Conservation (phyloP, 2,329 filamentous ascomycete species). For the Zasmidium citrigriseum region DNA sequence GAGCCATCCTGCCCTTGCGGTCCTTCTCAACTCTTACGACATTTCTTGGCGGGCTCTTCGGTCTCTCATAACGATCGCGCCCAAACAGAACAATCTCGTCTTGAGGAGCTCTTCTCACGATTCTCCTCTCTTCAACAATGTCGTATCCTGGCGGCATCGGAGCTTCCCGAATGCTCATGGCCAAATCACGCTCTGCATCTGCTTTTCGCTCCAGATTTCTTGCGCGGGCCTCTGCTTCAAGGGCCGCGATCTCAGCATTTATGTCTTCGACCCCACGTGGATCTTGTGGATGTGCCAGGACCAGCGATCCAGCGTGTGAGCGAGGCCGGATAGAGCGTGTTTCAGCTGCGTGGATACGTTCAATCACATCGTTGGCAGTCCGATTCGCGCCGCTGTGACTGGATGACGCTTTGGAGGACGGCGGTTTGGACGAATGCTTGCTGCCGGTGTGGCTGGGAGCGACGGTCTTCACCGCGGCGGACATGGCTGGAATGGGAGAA, state of each 20-base stretch:
- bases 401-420: neutral
- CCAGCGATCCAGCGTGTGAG: constrained; percentile 15
- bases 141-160: constrained; percentile 49
- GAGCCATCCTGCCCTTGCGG: constrained; percentile 92
- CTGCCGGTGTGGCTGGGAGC: neutral
- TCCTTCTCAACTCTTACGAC: constrained; percentile 79
- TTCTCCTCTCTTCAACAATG: constrained; percentile 36
- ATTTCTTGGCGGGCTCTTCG: constrained; percentile 49
- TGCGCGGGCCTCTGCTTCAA: constrained; percentile 61
- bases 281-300: constrained; percentile 12
- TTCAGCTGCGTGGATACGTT: constrained; percentile 4
- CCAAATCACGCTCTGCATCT: constrained; percentile 42
- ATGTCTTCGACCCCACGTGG: constrained; percentile 61
- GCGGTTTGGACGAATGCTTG: neutral
- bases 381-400: neutral
- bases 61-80: constrained; percentile 35
- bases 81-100: constrained; percentile 17
- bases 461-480: neutral
- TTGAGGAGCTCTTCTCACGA: neutral
- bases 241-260: constrained; percentile 69
- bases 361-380: constrained; percentile 4
- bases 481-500: neutral
- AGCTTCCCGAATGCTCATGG: constrained; percentile 43
- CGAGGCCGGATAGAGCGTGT: constrained; percentile 3
- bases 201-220: constrained; percentile 58